Evolutionary conservation across 2,329 filamentous ascomycete genomes (phyloP), one percentile per base, ranked within the genome.

Genomic region (Alternaria gansuensis): DNA sequence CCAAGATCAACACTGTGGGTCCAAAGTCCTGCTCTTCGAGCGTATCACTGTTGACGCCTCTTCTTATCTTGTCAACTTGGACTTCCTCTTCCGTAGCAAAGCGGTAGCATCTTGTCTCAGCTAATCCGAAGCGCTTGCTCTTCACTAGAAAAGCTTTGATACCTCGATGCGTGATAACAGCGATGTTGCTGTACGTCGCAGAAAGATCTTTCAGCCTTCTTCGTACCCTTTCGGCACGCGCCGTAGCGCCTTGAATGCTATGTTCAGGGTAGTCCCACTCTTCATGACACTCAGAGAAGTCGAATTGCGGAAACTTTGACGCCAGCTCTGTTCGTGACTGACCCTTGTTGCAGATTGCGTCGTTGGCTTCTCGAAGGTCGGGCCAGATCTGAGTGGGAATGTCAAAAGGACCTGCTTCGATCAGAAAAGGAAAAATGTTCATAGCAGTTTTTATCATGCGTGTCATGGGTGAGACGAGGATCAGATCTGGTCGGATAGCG

Each of bases 391-490:
- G 62, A 3, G 59, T 64, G 6, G 62, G 55, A 0, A 62, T 41
- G 21, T 43, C 9, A 5, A 28, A 53, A 0, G 53, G 24, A 1
- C 11, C 28, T n/a, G 28, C 33, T 0, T 50, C 26, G 39, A 44
- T 43, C 11, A 70, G 53, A 11, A 28, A 57, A 0, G 65, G 63
- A 24, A 70, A 67, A 4, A 68, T 53, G 34, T 67, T 68, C 4
- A 69, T 44, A 1, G 67, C 68, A 1, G 68, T 70, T 40, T 71
- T 59, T 13, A 71, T 59, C 4, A 67, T 67, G n/a, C 68, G 62
- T 10, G 62, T 70, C 62, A 70, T 68, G 28, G 67, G 66, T 5
- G 68, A 71, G 28, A 71, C 63, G 44, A 71, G 43, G 49, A 71
- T 59, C 3, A 71, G 37, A 26, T 70, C 62, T 23, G 68, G 67